Conservation (phyloP, 176 grass and related monocot genomes). For the Chrysopogon serrulatus region DNA sequence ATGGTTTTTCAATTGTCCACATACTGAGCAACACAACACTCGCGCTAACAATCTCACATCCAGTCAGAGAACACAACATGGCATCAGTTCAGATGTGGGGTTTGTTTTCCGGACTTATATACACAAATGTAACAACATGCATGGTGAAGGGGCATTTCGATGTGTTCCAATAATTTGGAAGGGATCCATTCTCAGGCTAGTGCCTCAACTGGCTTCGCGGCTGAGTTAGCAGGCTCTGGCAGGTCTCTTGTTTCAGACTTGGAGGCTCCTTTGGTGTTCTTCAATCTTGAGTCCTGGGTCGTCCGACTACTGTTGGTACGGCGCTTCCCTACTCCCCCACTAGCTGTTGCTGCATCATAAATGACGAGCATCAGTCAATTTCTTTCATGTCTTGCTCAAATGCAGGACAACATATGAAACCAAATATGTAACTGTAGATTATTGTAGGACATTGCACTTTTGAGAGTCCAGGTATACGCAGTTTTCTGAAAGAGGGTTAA, state of each 20-base stretch:
- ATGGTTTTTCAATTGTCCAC: not conserved
- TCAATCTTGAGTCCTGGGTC: not conserved
- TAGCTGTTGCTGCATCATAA: constrained; percentile 3
- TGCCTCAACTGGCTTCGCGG: constrained; percentile 16
- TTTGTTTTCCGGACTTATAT: constrained; percentile 5
- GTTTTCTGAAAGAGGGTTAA: not conserved
- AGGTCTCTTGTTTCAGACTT: constrained; percentile 26
- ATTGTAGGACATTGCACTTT: not conserved
- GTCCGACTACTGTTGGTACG: not conserved
- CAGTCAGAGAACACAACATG: not conserved
- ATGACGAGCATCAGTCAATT: not conserved
- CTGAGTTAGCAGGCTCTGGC: not conserved
- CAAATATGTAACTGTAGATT: not conserved
- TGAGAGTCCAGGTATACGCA: not conserved
- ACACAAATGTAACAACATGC: constrained; percentile 15
- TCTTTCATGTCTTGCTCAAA: not conserved
- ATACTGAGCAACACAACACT: not conserved
- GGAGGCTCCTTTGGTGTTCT: constrained; percentile 17
- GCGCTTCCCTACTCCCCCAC: constrained; percentile 2
- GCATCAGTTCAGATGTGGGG: not conserved
- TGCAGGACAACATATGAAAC: not conserved
- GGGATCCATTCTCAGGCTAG: constrained; percentile 14
- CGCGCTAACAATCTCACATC: not conserved
- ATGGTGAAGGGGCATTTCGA: not conserved
- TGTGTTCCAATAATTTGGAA: not conserved